These are phyloP conservation scores for Musa troglodytarum DNA, from an alignment of 176 grass and related monocot genomes.

Conservation along the genomic window DNA sequence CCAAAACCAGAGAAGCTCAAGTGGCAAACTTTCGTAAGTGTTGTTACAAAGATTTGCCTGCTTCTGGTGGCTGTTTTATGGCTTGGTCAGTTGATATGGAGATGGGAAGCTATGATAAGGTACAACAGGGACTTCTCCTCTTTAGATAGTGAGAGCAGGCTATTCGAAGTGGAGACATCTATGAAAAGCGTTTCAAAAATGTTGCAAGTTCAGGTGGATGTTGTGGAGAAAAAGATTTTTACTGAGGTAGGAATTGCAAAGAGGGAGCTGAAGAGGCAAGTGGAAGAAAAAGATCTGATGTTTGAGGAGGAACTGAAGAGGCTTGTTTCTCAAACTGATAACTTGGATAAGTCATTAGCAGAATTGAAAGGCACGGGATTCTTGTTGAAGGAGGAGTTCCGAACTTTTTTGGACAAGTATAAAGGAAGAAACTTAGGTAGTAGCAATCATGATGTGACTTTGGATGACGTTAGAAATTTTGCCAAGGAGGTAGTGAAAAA, in stretches of 20 bases:
- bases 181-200: conserved; percentile 12
- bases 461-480: conserved; percentile 57
- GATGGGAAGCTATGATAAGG: conserved; percentile 29
- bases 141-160: conserved; percentile 36
- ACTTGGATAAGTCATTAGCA: conserved; percentile 33
- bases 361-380: conserved; percentile 45
- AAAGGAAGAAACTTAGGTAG: conserved; percentile 25
- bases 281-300: conserved; percentile 46
- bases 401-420: conserved; percentile 44
- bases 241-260: conserved; percentile 32
- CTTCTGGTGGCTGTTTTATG: conserved; percentile 38
- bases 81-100: conserved; percentile 52
- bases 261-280: conserved; percentile 33
- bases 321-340: conserved; percentile 33
- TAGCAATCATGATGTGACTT: conserved; percentile 19
- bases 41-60: conserved; percentile 43
- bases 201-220: conserved; percentile 12
- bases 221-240: conserved; percentile 61
- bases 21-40: conserved; percentile 38
- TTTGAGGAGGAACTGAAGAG: conserved; percentile 36
- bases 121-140: neutral
- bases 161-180: conserved; percentile 12
- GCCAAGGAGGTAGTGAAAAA: conserved; percentile 63
- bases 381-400: conserved; percentile 51
- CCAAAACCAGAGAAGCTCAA: conserved; percentile 36